Evolutionary conservation across 805 yeast species (phyloP), one percentile per base, ranked within the genome.

Genomic region (Schwanniomyces polymorphus): DNA sequence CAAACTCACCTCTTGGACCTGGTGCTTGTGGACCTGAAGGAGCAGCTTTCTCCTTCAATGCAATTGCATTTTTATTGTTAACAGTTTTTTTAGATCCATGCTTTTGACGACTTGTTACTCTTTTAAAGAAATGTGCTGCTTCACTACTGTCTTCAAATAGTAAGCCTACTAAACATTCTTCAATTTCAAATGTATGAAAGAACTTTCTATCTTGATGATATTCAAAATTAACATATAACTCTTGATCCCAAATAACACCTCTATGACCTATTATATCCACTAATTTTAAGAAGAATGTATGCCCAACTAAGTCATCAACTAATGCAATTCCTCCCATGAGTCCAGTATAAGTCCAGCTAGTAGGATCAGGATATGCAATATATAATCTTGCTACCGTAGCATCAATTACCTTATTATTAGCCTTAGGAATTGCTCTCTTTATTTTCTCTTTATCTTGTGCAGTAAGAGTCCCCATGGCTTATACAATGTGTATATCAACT

Each of bases 221-320:
- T 56, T 85, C 85, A 65, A 94, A 91, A 58, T 88, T 86, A 10
- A 89, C 84, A 59, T 88, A 92, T 42, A 94, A 68, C 66, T 94
- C 99, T 66, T 94, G 99, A 65, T 94, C 99, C 99, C 99, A 94
- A 0, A 94, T 54, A 0, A 94, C 96, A 29, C 98, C 98, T 37
- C 86, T 74, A 51, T 82, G 79, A 6, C 95, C 96, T 33, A 74
- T 60, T 27, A 92, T 82, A 60, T 94, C 99, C 6, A 94, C 95
- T 44, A 94, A 63, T 64, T 94, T 94, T 40, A 94, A 75, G 64
- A 91, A 94, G 60, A 88, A 91, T 0, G 97, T 90, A 65, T 92
- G 92, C 2, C 98, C 98, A 1, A 94, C 97, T 10, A 88, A 67
- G 65, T 94, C 99, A 64, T 94, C 97, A 16, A 88, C 97, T 7